Percentiles rank a stretch among this genome's conserved stretches.
phyloP scores from a whole-genome alignment of 2,329 filamentous ascomycete species.

The Penicillium brasilianum region DNA sequence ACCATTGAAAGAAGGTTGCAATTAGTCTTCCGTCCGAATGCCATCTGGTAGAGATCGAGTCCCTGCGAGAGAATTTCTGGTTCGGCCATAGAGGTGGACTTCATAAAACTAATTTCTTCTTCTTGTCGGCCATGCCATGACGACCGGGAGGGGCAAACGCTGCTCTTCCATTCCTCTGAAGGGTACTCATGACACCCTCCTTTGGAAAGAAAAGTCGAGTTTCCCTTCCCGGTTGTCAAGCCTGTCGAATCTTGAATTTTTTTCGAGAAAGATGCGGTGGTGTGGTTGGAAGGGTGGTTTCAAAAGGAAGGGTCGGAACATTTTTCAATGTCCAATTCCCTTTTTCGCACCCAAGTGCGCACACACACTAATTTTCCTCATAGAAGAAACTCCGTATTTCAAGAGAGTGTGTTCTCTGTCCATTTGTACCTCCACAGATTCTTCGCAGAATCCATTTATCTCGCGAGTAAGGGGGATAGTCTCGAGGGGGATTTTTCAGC shows the following conservation, averaged over 20 bases:
- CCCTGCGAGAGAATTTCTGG: constrained; percentile 30
- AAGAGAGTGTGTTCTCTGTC: constrained; percentile 42
- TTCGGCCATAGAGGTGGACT: constrained; percentile 65
- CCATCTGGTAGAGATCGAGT: constrained; percentile 38
- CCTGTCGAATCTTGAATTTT: background rate
- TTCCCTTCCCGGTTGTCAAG: background rate
- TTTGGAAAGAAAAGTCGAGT: background rate
- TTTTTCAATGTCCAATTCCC: constrained; percentile 8
- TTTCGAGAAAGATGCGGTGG: constrained; percentile 15
- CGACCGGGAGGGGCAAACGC: background rate
- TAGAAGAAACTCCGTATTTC: constrained; percentile 29
- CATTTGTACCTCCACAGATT: constrained; percentile 35
- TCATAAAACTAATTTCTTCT: constrained; percentile 69
- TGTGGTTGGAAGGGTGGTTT: constrained; percentile 21
- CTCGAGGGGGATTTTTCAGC: background rate
- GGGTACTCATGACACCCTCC: background rate
- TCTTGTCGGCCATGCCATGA: constrained; percentile 31
- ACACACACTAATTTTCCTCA: constrained; percentile 26
- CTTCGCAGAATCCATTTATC: constrained; percentile 24
- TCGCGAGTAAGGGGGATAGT: constrained; percentile 26
- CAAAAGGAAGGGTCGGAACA: constrained; percentile 6
- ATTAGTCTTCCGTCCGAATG: constrained; percentile 73
- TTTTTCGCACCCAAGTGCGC: constrained; percentile 15
- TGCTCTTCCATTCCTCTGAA: too few relatives aligned
- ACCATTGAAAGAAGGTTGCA: constrained; percentile 43